Evolutionary conservation across 2,329 filamentous ascomycete genomes (phyloP), one percentile per base, ranked within the genome.

Genomic region (Verticillium zaregamsianum): DNA sequence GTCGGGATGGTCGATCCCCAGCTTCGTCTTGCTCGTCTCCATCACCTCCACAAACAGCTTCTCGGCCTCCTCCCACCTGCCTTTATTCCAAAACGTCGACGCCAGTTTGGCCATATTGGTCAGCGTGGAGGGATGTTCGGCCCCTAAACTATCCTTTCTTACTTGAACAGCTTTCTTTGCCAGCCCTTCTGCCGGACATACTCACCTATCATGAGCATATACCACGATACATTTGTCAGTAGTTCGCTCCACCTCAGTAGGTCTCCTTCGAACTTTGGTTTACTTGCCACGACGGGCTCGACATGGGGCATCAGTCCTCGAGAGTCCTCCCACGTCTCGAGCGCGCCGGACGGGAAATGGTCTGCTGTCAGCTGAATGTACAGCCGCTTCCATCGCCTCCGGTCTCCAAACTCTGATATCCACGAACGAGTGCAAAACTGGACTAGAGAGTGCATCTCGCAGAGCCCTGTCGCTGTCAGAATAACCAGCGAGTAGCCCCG

Each of bases 391-490:
- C 61, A 69, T 39, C 14, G 12, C 3, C 49, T 40, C 2, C 5
- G 9, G 28, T 59, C 8, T 2, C 62, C 61, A 20, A 54, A 58
- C 20, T 62, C 28, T 12, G 56, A 62, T 15, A 69, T 61, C 69
- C 68, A 71, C 3, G 39, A 14, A 6, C 56, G 57, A 3, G 64
- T 70, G 39, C 68, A 71, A 33, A 68, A 67, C 12, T 70, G 65
- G 23, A 80, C 78, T 3, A 81, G 69, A 6, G 63, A 55, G 65
- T 81, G 78, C 76, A 81, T 80, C 62, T 77, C 72, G 57, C 76
- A 79, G 1, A 60, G 59, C 14, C 63, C 67, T 1, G 65, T 64
- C 32, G 62, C 64, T n/a, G 60, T 68, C 12, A 59, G 57, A 1
- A 61, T 59, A 11, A 81, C 65, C 4, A 81, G 71, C 2, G 68